These are phyloP conservation scores for Colletotrichum plurivorum DNA, from an alignment of 2,329 filamentous ascomycete genomes.

Conservation along the genomic window DNA sequence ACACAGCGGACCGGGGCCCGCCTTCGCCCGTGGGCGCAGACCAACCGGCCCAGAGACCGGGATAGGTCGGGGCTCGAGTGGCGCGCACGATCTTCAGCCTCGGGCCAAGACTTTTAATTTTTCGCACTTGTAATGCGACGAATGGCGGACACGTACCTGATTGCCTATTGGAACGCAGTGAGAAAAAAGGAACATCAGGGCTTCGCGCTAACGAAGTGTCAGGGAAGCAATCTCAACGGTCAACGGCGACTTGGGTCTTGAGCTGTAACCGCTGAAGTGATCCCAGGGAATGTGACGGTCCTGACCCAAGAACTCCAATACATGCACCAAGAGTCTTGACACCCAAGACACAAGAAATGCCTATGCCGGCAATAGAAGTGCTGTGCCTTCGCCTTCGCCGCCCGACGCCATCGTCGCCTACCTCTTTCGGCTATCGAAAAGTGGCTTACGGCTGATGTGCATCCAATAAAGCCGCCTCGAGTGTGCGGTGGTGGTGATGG, in stretches of 20 bases:
- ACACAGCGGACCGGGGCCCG: neutral
- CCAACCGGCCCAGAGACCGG: conserved; percentile 3
- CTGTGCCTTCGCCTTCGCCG: neutral
- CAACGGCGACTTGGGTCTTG: conserved; percentile 1
- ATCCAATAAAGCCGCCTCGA: conserved; percentile 23
- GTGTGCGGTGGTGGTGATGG: neutral
- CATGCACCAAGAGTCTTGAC: too few relatives aligned
- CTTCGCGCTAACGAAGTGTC: conserved; percentile 19
- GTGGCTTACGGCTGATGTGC: conserved; percentile 37
- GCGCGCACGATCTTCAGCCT: neutral
- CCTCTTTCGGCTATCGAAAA: conserved; percentile 11
- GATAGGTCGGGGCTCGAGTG: neutral
- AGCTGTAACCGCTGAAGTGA: neutral
- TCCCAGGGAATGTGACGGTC: neutral
- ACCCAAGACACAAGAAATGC: neutral
- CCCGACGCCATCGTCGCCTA: neutral
- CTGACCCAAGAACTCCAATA: too few relatives aligned
- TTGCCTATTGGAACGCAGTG: neutral
- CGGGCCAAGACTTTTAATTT: neutral
- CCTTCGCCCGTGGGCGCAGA: neutral
- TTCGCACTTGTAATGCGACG: neutral
- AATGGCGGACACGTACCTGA: neutral
- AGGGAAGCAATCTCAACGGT: conserved; percentile 25
- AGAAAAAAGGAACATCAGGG: neutral
- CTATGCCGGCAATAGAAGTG: conserved; percentile 6